Conservation (phyloP, 495 filamentous ascomycete species). For the Hypoxylon fragiforme region DNA sequence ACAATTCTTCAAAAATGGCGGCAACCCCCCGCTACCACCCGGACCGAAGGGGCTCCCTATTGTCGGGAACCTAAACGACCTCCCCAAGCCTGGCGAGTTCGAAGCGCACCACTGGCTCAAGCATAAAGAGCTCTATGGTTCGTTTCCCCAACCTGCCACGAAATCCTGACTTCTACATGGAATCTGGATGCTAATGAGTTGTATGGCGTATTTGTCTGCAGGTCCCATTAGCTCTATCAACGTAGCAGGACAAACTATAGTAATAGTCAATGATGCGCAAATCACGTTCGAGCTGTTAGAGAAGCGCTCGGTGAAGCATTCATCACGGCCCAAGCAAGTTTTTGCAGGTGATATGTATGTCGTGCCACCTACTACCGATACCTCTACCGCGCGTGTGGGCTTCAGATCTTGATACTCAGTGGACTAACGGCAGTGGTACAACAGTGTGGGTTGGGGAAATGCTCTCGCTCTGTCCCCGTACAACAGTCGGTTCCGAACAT, state of each 20-base stretch:
- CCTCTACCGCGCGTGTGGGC: too few relatives aligned
- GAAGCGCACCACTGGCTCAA: constrained; percentile 55
- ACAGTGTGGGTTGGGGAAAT: constrained; percentile 41
- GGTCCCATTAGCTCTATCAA: constrained; percentile 58
- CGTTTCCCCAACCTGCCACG: neutral
- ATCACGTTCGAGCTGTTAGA: constrained; percentile 51
- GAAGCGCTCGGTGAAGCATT: constrained; percentile 50
- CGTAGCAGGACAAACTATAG: constrained; percentile 50
- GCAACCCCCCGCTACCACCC: constrained; percentile 44
- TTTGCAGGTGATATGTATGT: constrained; percentile 50
- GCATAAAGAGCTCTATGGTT: constrained; percentile 54
- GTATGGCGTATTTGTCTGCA: neutral
- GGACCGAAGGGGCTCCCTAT: constrained; percentile 50
- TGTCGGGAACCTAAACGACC: constrained; percentile 52
- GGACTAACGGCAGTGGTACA: constrained; percentile 1
- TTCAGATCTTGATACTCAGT: neutral
- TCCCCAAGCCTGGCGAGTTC: constrained; percentile 43
- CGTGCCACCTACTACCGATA: neutral
- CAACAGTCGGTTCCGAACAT: constrained; percentile 43
- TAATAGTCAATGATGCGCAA: constrained; percentile 52
- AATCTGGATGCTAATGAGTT: neutral
- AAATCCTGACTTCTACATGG: neutral
- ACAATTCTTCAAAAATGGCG: neutral
- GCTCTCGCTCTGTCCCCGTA: constrained; percentile 42
- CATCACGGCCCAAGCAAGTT: constrained; percentile 43